These are phyloP conservation scores for Lipomyces kockii DNA, from an alignment of 805 yeast species.

Conservation along the genomic window DNA sequence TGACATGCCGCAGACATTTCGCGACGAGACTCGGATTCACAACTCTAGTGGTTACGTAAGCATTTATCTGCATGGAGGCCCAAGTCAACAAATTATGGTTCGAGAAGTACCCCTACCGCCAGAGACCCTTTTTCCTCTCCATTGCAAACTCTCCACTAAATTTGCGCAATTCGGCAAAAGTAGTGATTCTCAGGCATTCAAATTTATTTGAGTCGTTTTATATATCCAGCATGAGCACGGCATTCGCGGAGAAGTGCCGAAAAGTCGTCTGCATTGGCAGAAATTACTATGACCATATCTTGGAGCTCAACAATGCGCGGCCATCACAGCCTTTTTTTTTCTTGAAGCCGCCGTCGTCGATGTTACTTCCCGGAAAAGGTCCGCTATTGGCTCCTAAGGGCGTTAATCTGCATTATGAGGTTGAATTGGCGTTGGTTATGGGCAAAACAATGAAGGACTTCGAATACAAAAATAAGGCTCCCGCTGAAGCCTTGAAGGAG, in stretches of 20 bases:
- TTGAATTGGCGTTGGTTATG: conserved; percentile 83
- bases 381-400: conserved; percentile 85
- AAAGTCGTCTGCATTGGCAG: conserved; percentile 95
- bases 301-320: conserved; percentile 78
- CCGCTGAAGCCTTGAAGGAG: conserved; percentile 61
- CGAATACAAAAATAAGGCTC: conserved; percentile 49
- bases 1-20: no score
- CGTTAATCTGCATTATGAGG: conserved; percentile 83
- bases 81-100: no score
- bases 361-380: conserved; percentile 68
- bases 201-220: neutral
- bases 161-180: neutral
- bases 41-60: no score
- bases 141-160: neutral
- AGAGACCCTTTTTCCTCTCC: neutral
- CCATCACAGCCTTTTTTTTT: conserved; percentile 93
- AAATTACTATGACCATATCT: conserved; percentile 94
- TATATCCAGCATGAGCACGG: conserved; percentile 21
- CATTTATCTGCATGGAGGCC: no score
- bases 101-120: no score
- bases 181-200: neutral
- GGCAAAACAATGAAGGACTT: conserved; percentile 50
- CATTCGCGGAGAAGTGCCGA: conserved; percentile 35
- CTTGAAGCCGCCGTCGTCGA: conserved; percentile 82
- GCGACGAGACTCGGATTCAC: no score